These are phyloP conservation scores for Avena eriantha DNA, from an alignment of 176 grass and related monocot species.

Conservation along the genomic window DNA sequence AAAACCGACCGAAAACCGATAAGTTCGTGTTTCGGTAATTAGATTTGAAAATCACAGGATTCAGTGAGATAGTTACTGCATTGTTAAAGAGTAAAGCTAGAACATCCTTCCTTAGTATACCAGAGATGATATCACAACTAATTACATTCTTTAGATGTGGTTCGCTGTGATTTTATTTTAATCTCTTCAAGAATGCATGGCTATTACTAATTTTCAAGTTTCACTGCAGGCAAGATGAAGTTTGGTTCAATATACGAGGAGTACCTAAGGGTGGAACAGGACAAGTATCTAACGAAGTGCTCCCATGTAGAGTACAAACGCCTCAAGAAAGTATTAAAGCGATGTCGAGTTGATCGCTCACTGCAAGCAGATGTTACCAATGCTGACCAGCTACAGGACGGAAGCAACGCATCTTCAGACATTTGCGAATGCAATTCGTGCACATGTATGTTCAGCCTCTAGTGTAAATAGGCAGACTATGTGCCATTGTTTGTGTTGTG, in stretches of 20 bases:
- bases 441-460: conserved; percentile 54
- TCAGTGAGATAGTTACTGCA: neutral
- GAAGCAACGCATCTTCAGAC: conserved; percentile 37
- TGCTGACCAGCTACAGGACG: conserved; percentile 35
- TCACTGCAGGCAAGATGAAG: conserved; percentile 57
- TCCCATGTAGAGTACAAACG: conserved; percentile 75
- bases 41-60: neutral
- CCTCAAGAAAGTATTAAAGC: conserved; percentile 80
- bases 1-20: too few relatives aligned
- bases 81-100: neutral
- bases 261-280: conserved; percentile 70
- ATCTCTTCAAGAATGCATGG: neutral
- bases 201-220: conserved; percentile 15
- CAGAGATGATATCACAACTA: neutral
- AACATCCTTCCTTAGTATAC: neutral
- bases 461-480: neutral
- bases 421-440: conserved; percentile 67
- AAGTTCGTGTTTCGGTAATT: neutral
- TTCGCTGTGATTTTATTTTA: too few relatives aligned
- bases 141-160: neutral
- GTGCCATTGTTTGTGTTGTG: conserved; percentile 13
- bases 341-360: conserved; percentile 55
- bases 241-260: conserved; percentile 68
- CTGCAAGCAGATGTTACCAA: conserved; percentile 41
- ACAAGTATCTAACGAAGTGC: conserved; percentile 64